Base-by-base conservation (phyloP, 192 early-diverging fungal genomes). In the Phlyctochytrium arcticum region DNA sequence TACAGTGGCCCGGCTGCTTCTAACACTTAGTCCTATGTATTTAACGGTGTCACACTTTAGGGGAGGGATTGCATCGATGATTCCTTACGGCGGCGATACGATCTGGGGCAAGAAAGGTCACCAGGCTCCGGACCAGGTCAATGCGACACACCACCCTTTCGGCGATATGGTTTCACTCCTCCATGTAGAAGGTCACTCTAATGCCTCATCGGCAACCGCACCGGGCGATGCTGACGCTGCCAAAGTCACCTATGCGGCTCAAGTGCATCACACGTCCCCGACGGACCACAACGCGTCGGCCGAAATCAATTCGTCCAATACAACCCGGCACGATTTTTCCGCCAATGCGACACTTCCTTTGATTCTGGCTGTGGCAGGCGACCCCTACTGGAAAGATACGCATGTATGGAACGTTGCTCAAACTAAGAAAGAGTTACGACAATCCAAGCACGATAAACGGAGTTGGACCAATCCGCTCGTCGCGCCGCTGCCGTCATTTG, bases 401-500 rank as follows among this genome's bases (percentile, higher is more conserved):
- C 37, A 61, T 36, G 27, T 9, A 1, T 50, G 55, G 61, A 87
- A 87, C 5, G 65, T 92, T 37, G 76, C 76, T 29, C 77, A 75
- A 1, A 75, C 83, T 1, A 73, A 88, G 50, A 27, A 67, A 6
- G 76, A 91, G 57, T 73, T 95, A 67, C 67, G 84, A 7, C 66
- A 65, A 0, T 74, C 86, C 37, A 74, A 74, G 26, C 71, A 81
- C 29, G 80, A 88, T 59, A 78, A 85, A 17, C 78, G 9, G 35
- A 35, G 79, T 0, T 94, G 92, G 93, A 68, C 84, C 19, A 94
- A 94, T 62, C 89, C 91, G 29, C 67, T 94, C 17, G 79, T 92
- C 50, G 87, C 87, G 27, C 77, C 79, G 15, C 68, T 90, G 32
- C 90, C 87, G 7, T 15, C 23, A 35, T 75, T 75, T 32, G 19